These are phyloP conservation scores for Anthracocystis setariae DNA, from an alignment of 1,284 basidiomycete genomes.

Conservation along the genomic window DNA sequence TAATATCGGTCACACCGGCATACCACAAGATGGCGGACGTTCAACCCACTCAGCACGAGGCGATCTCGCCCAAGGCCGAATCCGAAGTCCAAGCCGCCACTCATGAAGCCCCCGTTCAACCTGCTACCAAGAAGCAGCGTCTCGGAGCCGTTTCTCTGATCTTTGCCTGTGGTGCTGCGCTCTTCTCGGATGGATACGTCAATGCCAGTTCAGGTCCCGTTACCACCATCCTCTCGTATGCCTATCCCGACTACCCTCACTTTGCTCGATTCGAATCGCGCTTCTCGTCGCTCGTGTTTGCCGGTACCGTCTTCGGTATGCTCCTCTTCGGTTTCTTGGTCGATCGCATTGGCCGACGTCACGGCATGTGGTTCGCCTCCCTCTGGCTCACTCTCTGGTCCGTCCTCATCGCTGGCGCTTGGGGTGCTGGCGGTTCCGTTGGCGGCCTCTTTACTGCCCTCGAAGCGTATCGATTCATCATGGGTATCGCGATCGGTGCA, in stretches of 20 bases:
- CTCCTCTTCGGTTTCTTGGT: conserved; percentile 71
- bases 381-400: conserved; percentile 57
- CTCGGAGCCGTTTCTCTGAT: conserved; percentile 47
- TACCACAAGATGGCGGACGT: conserved; percentile 22
- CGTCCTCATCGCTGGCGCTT: conserved; percentile 79
- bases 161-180: conserved; percentile 62
- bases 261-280: conserved; percentile 41
- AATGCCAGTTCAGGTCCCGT: conserved; percentile 54
- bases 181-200: conserved; percentile 65
- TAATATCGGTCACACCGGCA: no score
- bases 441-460: conserved; percentile 80
- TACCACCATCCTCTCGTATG: conserved; percentile 51
- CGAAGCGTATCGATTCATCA: conserved; percentile 74
- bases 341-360: conserved; percentile 87
- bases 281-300: conserved; percentile 63
- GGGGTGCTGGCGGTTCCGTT: conserved; percentile 79
- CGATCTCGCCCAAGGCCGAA: conserved; percentile 22
- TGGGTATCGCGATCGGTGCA: conserved; percentile 74
- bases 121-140: conserved; percentile 24
- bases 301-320: conserved; percentile 76
- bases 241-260: conserved; percentile 36
- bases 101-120: conserved; percentile 14
- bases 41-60: conserved; percentile 5
- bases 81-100: conserved; percentile 4
- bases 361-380: conserved; percentile 77